Evolutionary conservation across 306 rosid species (phyloP).

Genomic region (Herpetospermum pedunculosum): DNA sequence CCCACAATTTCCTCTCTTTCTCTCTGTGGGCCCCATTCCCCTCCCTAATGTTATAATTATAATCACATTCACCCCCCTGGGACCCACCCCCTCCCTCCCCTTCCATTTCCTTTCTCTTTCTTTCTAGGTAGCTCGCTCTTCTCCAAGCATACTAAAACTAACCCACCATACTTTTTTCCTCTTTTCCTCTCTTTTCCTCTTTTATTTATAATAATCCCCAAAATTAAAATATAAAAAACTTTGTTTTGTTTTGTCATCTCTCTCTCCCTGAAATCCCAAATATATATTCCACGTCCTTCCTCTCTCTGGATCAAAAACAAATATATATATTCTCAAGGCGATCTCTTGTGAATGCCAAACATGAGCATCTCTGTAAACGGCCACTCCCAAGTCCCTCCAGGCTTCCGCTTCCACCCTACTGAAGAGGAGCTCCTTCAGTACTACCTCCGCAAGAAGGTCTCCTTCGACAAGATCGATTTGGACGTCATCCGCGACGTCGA

Average conservation of each 20-base stretch:
- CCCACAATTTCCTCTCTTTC: constrained; percentile 12
- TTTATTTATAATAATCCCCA: too few relatives aligned
- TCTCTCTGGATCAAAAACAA: not conserved
- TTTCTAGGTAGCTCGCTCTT: constrained; percentile 8
- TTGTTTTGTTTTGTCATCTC: too few relatives aligned
- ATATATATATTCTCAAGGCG: too few relatives aligned
- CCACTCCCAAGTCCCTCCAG: constrained; percentile 86
- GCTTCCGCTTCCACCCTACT: constrained; percentile 81
- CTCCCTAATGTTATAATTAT: too few relatives aligned
- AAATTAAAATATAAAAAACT: too few relatives aligned
- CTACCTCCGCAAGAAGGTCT: constrained; percentile 73
- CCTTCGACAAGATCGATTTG: constrained; percentile 61
- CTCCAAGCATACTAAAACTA: not conserved
- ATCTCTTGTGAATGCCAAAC: constrained; percentile 7
- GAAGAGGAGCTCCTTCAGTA: constrained; percentile 85
- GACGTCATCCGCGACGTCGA: constrained; percentile 87
- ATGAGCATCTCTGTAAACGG: constrained; percentile 85
- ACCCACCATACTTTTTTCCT: not conserved
- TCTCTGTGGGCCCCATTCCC: constrained; percentile 27
- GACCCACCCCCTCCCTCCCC: too few relatives aligned
- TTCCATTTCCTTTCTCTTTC: constrained; percentile 20
- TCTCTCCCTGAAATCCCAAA: not conserved
- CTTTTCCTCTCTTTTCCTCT: not conserved
- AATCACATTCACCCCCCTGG: constrained; percentile 21
- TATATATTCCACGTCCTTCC: not conserved